Evolutionary conservation across 306 rosid species (phyloP).

Genomic region (Pterocarpus santalinus): DNA sequence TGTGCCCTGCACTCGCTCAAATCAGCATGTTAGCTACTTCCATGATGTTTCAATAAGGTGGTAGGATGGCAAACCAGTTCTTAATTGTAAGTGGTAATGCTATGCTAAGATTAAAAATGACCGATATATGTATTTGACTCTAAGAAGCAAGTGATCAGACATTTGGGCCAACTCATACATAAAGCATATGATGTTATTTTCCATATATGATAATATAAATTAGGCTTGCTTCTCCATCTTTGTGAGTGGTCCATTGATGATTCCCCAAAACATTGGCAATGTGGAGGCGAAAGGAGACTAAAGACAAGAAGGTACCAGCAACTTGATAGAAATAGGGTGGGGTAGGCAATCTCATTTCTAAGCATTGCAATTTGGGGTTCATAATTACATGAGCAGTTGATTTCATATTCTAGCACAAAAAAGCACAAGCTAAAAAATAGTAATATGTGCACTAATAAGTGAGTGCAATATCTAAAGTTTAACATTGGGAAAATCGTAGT

Average conservation of each 20-base stretch:
- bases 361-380: slow-evolving; percentile 27
- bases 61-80: background rate
- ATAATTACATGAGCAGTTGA: slow-evolving; percentile 4
- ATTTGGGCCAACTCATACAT: slow-evolving; percentile 22
- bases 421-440: slow-evolving; percentile 20
- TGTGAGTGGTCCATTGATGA: slow-evolving; percentile 29
- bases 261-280: slow-evolving; percentile 18
- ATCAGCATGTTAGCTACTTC: slow-evolving; percentile 7
- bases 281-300: slow-evolving; percentile 17
- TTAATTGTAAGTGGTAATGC: slow-evolving; percentile 4
- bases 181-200: slow-evolving; percentile 31
- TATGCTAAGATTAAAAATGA: slow-evolving; percentile 30
- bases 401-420: slow-evolving; percentile 40
- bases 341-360: slow-evolving; percentile 30
- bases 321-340: slow-evolving; percentile 23
- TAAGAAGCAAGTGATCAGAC: slow-evolving; percentile 11
- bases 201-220: slow-evolving; percentile 27
- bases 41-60: slow-evolving; percentile 20
- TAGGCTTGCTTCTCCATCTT: slow-evolving; percentile 28
- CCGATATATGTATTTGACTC: slow-evolving; percentile 19
- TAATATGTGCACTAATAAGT: slow-evolving; percentile 20
- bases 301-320: slow-evolving; percentile 38
- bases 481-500: background rate
- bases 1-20: slow-evolving; percentile 16
- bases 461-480: slow-evolving; percentile 18